Base-by-base conservation (phyloP, 495 filamentous ascomycete species). In the Diplogelasinospora grovesii region DNA sequence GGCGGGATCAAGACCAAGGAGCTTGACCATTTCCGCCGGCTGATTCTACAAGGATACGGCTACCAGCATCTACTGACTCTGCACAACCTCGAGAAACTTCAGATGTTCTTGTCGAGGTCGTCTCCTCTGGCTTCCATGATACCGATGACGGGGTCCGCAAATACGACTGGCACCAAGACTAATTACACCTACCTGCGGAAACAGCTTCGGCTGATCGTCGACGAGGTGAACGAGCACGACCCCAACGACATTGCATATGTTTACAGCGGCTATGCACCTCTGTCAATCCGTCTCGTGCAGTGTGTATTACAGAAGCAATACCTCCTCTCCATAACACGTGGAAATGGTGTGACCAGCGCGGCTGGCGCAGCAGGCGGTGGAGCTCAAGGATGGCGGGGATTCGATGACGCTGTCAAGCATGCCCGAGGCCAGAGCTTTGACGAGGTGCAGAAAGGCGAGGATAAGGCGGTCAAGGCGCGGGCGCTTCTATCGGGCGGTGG, bases 211-310 rank as follows among this genome's bases (percentile, higher is more conserved):
- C 76, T 99, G 34, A 90, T 96, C 47, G 83, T 95, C 38, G 90
- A 97, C 59, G 93, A 99, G 59, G 89, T 97, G 42, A 89, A 94
- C 56, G 93, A 97, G 59, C 81, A 89, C 31, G 86, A 95, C n/a
- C 93, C 93, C 7, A 82, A 89, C 50, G 93, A 99, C 46, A 85
- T 97, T 46, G 86, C 93, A 8, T 99, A 97, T 55, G 89, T 94
- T 23, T 99, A 95, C 69, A 90, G 85, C 48, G 93, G 93, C 31
- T 97, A 96, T 58, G 93, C 93, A 5, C 92, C 93, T 2, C 74
- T 99, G 16, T 93, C 85, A 41, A 74, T 97, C 45, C 85, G 93
- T 11, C 77, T 99, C 13, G 83, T 99, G n/a, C 93, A 99, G 64
- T 92, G 85, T 50, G 74, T 97, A 23, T 61, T 97, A 39, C 90